Evolutionary conservation across 2,329 filamentous ascomycete genomes (phyloP), one percentile per base, ranked within the genome.

Genomic region (Thelonectria olida): DNA sequence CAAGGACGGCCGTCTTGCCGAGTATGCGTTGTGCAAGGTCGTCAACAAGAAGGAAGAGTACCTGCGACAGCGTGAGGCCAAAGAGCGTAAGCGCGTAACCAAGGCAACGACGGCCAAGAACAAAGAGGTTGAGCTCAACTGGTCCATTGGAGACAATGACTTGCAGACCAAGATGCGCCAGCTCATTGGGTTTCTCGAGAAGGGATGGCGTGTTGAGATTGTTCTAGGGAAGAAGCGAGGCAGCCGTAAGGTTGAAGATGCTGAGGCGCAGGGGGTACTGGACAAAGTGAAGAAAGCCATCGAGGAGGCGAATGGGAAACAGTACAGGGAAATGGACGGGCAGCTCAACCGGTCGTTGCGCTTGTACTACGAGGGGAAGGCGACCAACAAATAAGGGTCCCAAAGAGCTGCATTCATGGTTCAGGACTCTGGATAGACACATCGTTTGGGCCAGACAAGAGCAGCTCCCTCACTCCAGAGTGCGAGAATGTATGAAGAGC

Each of bases 121-220:
- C 15, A 97, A 97, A 80, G 90, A 90, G 73, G 76, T 97, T n/a
- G 94, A 97, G 79, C 70, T 98, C 69, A 95, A 93, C 76, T 98
- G 94, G 94, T 89, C 90, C 31, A 96, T 97, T 71, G 89, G 88
- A 62, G 73, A 77, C 12, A 86, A 95, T 73, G 94, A 97, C 79
- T 76, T 97, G 53, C 79, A 79, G n/a, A 89, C 92, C 74, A 86
- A 90, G 73, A 74, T 96, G 75, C 85, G 85, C 71, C 87, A 88
- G 78, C 75, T 95, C 70, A 78, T 78, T 63, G 82, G 80, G 54
- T 97, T 97, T 73, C 73, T 97, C 73, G 80, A 75, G 8, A 92
- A 92, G 75, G 93, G 93, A 1, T 84, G 86, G 74, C 88, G 84
- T 73, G 92, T 97, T 19, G 90, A 96, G 74, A 73, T 97, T 10